Base-by-base conservation (phyloP, 768 basidiomycete genomes). In the Rhodosporidiobolus sp. region DNA sequence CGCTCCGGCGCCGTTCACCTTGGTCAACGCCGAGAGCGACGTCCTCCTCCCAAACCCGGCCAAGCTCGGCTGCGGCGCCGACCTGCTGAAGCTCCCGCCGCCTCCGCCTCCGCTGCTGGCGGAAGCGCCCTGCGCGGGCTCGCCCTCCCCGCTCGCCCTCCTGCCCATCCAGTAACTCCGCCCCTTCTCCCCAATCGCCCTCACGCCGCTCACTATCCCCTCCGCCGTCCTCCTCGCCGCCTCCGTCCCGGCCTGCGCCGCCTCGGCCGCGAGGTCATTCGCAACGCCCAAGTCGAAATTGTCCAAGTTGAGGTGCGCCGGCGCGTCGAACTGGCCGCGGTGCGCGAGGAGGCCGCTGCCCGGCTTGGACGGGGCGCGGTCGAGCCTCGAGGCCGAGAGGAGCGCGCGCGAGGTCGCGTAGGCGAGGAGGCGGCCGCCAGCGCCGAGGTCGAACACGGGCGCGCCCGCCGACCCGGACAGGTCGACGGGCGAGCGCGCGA, bases 191-290 rank as follows among this genome's bases (percentile, higher is more conserved):
- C 73, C 60, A 32, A 76, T 61, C 35, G 75, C 75, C 43, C 68
- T 70, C 46, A 75, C 66, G 12, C 73, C 73, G 60, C 70, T 75
- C 63, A 76, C 3, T 19, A 78, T 57, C 0, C 77, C 75, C 45
- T 75, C 73, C 3, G 65, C 71, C 4, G 68, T 65, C 24, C 62
- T 43, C 22, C 77, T 56, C 22, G 77, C 77, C 0, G 73, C 65
- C 9, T 76, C 59, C 7, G 48, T 59, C 1, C 69, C 74, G 8
- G 67, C 74, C 30, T 71, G 69, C 16, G 66, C 69, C 4, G 69
- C 56, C 12, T 67, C 66, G n/a, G 50, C 30, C 48, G 48, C 58
- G n/a, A 63, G 22, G 32, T 34, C 35, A 0, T 28, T 59, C 32
- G 58, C 43, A 7, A 14, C 38, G 8, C 38, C 38, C 8, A 43